Conservation (phyloP, 768 basidiomycete genomes). For the Termitomyces heimii region DNA sequence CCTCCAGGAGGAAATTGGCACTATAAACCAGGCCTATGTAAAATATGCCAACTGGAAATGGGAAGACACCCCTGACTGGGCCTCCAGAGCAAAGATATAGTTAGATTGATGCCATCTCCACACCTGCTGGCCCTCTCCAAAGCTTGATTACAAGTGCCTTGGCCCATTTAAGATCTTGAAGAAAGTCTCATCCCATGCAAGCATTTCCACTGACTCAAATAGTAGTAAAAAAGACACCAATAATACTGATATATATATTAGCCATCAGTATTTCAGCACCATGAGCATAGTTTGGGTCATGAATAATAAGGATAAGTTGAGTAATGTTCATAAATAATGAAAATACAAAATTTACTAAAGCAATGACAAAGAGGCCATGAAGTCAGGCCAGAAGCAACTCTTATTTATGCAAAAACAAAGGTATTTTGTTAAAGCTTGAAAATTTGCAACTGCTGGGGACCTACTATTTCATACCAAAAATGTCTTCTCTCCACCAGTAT, state of each 20-base stretch:
- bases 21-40: too few species aligned
- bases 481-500: constrained; percentile 5
- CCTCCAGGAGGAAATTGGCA: too few species aligned
- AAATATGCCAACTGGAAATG: too few species aligned
- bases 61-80: too few species aligned
- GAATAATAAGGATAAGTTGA: constrained; percentile 22
- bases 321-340: constrained; percentile 28
- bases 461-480: constrained; percentile 2
- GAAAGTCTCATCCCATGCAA: too few species aligned
- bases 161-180: too few species aligned
- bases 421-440: too few species aligned
- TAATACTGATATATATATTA: constrained; percentile 24
- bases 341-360: constrained; percentile 31
- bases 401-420: too few species aligned
- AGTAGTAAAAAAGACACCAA: constrained; percentile 31
- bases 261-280: constrained; percentile 19
- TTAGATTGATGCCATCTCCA: too few species aligned
- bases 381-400: constrained; percentile 18
- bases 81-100: too few species aligned
- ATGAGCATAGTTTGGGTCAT: constrained; percentile 16
- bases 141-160: too few species aligned
- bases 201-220: constrained; percentile 22
- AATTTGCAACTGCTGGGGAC: neutral
- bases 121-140: too few species aligned
- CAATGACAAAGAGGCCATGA: constrained; percentile 28